Conservation (phyloP, 805 yeast genomes). For the Jamesozyma lodderae region DNA sequence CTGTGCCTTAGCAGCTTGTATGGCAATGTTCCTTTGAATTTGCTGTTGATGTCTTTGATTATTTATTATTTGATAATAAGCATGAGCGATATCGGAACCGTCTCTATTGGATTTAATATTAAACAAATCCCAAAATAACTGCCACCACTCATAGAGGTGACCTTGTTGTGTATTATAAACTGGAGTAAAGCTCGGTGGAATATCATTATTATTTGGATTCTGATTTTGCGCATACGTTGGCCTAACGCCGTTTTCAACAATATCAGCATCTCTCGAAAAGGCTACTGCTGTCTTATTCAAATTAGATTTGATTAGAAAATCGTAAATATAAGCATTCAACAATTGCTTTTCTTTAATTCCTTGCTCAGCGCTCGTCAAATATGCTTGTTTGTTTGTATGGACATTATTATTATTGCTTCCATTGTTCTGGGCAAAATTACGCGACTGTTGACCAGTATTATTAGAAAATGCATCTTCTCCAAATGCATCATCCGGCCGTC, state of each 20-base stretch:
- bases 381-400: neutral
- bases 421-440: too few species aligned
- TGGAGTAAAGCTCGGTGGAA: slow-evolving; percentile 31
- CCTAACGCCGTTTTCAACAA: slow-evolving; percentile 24
- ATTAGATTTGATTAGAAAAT: slow-evolving; percentile 68
- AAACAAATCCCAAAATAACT: slow-evolving; percentile 87
- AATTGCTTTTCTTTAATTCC: slow-evolving; percentile 34
- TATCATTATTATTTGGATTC: neutral
- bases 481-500: too few species aligned
- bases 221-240: neutral
- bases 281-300: slow-evolving; percentile 62
- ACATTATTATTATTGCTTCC: neutral
- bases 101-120: slow-evolving; percentile 68
- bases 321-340: slow-evolving; percentile 78
- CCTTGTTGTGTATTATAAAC: slow-evolving; percentile 74
- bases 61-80: slow-evolving; percentile 55
- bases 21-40: slow-evolving; percentile 41
- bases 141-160: slow-evolving; percentile 92
- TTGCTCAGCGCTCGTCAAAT: neutral
- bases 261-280: slow-evolving; percentile 69
- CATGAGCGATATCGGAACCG: slow-evolving; percentile 54
- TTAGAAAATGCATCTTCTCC: too few species aligned
- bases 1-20: slow-evolving; percentile 39
- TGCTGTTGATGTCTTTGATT: slow-evolving; percentile 45
- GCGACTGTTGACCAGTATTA: too few species aligned